Percentiles rank a stretch among this genome's conserved stretches.
phyloP scores from a whole-genome alignment of 805 yeast genomes.

The Peterozyma toletana region DNA sequence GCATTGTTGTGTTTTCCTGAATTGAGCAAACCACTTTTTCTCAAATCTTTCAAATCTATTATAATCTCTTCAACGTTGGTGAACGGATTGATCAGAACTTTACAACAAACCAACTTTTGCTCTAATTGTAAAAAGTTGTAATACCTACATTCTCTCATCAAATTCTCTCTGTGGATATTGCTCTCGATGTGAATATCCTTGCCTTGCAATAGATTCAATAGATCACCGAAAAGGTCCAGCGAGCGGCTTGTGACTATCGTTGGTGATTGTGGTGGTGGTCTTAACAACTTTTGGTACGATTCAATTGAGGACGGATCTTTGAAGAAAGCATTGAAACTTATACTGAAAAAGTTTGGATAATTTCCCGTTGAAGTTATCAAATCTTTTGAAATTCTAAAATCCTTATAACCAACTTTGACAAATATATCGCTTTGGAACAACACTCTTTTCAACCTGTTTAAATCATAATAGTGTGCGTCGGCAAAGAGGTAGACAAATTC shows the following conservation, averaged over 20 bases:
- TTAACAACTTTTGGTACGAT: constrained; percentile 35
- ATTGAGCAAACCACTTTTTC: constrained; percentile 23
- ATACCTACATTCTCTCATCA: constrained; percentile 67
- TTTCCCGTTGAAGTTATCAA: constrained; percentile 59
- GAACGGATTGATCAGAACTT: constrained; percentile 45
- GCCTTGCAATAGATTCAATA: constrained; percentile 53
- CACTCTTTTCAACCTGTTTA: constrained; percentile 45
- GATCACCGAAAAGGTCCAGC: constrained; percentile 43
- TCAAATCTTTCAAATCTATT: constrained; percentile 39
- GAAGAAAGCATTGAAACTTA: constrained; percentile 48
- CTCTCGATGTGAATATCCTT: constrained; percentile 36
- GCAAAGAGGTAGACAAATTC: constrained; percentile 55
- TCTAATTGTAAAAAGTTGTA: constrained; percentile 72
- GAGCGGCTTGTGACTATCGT: constrained; percentile 45
- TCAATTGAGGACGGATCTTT: constrained; percentile 34
- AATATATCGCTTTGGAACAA: constrained; percentile 49
- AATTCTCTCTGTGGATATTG: constrained; percentile 47
- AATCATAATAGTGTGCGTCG: constrained; percentile 68
- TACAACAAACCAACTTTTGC: constrained; percentile 54
- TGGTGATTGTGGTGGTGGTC: constrained; percentile 78
- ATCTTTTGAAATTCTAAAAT: constrained; percentile 52
- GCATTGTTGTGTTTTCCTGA: constrained; percentile 8
- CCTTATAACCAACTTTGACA: constrained; percentile 49
- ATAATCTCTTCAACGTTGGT: constrained; percentile 48
- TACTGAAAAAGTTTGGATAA: constrained; percentile 67